Conservation (phyloP, 305 asterid species). For the Rubia balearica region DNA sequence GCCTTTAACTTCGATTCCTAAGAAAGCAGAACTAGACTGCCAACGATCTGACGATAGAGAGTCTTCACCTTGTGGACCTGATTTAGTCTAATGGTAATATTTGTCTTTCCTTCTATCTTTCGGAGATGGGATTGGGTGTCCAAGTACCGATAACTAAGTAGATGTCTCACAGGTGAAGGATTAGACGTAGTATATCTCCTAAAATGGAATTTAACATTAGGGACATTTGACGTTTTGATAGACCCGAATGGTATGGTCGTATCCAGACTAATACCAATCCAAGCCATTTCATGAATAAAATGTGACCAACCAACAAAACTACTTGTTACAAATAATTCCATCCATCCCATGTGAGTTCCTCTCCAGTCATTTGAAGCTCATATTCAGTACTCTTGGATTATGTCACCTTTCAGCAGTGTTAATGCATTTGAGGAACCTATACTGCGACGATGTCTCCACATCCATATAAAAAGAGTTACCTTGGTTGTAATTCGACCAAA, state of each 20-base stretch:
- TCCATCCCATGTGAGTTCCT: not conserved
- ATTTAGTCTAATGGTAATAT: not conserved
- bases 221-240: too few relatives aligned
- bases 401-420: not conserved
- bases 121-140: not conserved
- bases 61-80: too few relatives aligned
- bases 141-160: not conserved
- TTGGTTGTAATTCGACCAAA: not conserved
- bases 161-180: not conserved
- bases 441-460: not conserved
- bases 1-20: too few relatives aligned
- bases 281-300: not conserved
- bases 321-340: not conserved
- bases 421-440: not conserved
- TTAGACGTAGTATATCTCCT: too few relatives aligned
- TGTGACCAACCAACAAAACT: not conserved
- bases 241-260: not conserved
- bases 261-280: not conserved
- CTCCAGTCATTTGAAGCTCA: not conserved
- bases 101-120: not conserved
- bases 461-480: slow-evolving; percentile 1
- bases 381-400: not conserved
- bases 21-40: too few relatives aligned
- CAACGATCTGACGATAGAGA: too few relatives aligned
- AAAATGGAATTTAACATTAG: too few relatives aligned